These are phyloP conservation scores for Aspergillus neotritici DNA, from an alignment of 2,329 filamentous ascomycete genomes.

Conservation along the genomic window DNA sequence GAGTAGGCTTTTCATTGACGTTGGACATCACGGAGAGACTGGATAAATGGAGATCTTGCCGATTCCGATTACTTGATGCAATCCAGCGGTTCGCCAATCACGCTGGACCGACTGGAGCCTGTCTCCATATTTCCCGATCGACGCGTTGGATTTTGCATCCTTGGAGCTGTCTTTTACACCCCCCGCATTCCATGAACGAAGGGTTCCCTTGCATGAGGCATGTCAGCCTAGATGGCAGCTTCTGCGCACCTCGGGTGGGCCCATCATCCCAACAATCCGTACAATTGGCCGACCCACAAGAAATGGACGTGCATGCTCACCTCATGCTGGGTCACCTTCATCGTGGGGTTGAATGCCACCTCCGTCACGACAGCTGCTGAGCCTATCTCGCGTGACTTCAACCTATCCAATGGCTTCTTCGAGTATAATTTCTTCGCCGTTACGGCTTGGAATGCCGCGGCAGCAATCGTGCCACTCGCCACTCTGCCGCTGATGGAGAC, in stretches of 20 bases:
- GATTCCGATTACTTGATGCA: no score
- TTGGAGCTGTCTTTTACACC: no score
- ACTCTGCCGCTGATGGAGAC: constrained; percentile 18
- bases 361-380: constrained; percentile 16
- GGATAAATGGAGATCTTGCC: no score
- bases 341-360: constrained; percentile 17
- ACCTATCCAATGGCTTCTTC: constrained; percentile 11
- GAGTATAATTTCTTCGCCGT: constrained; percentile 19
- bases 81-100: no score
- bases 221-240: no score
- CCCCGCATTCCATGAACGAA: no score
- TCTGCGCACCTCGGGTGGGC: constrained; percentile 4
- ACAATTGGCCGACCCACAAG: constrained; percentile 13
- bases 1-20: no score
- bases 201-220: no score
- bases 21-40: no score
- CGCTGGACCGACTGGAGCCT: no score
- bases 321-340: constrained; percentile 15
- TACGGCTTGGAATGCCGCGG: constrained; percentile 16
- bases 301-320: constrained; percentile 17
- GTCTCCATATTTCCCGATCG: no score
- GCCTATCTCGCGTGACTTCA: constrained; percentile 11
- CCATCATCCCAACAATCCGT: constrained; percentile 13
- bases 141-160: no score
- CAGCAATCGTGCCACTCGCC: constrained; percentile 14